Conservation (phyloP, 2,329 filamentous ascomycete genomes). For the Aspergillus amoenus region DNA sequence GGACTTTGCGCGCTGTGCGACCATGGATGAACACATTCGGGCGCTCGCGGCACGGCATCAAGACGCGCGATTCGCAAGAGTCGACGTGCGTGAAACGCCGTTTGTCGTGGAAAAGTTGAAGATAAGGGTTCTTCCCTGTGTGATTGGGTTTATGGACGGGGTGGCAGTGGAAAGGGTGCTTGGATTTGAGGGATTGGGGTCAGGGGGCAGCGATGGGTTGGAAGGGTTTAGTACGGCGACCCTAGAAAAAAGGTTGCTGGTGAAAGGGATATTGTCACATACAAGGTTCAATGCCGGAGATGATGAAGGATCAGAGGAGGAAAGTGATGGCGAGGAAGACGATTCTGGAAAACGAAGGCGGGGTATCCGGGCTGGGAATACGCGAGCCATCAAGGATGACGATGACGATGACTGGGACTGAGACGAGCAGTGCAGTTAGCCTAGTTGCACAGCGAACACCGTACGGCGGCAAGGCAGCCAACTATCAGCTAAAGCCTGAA, state of each 20-base stretch:
- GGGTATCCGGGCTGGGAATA: conserved; percentile 33
- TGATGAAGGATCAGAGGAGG: conserved; percentile 27
- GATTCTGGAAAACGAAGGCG: conserved; percentile 16
- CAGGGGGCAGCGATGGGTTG: conserved; percentile 37
- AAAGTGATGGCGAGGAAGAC: conserved; percentile 25
- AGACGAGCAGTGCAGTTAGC: conserved; percentile 11
- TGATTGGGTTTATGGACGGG: conserved; percentile 50
- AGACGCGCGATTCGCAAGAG: conserved; percentile 45
- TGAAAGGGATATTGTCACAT: conserved; percentile 38
- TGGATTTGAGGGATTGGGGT: conserved; percentile 49
- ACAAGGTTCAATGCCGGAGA: conserved; percentile 31
- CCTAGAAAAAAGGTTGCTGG: conserved; percentile 44
- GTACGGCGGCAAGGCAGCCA: neutral
- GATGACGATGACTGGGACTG: conserved; percentile 52
- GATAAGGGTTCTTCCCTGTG: conserved; percentile 48
- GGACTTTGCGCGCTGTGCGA: conserved; percentile 61
- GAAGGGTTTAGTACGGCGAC: conserved; percentile 41
- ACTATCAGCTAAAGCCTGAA: neutral
- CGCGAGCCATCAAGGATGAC: conserved; percentile 29
- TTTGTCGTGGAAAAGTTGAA: conserved; percentile 50
- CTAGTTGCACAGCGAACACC: neutral
- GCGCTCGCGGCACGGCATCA: conserved; percentile 42
- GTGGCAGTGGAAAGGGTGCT: conserved; percentile 45
- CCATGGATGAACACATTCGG: conserved; percentile 61
- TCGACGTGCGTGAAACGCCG: conserved; percentile 47